phyloP scores from a whole-genome alignment of 2,329 filamentous ascomycete species.

The Cladosporium halotolerans region DNA sequence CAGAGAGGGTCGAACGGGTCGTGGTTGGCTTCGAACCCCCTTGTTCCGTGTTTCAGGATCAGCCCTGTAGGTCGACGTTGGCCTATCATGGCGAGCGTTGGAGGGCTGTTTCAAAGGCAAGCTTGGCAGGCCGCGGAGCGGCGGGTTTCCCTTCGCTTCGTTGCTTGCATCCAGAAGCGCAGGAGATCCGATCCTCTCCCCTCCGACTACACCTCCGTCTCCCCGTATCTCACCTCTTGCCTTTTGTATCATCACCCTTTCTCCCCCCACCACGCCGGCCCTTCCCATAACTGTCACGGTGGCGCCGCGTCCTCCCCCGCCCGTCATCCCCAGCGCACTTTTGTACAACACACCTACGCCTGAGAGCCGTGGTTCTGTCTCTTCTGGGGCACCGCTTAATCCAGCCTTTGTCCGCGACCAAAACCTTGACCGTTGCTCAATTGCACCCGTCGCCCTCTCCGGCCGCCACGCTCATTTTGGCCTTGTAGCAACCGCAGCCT shows the following conservation, averaged over 20 bases:
- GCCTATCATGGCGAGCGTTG: no score
- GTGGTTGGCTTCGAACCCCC: no score
- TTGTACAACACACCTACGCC: conserved; percentile 9
- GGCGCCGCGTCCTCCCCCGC: background rate
- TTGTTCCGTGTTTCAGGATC: no score
- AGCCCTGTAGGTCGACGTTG: no score
- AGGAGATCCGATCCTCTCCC: background rate
- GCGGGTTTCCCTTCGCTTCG: no score
- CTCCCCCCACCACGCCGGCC: background rate
- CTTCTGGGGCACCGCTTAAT: background rate
- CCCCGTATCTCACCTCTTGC: background rate
- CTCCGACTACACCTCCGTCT: background rate
- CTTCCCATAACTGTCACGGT: background rate
- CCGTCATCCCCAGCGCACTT: background rate
- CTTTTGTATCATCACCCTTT: background rate
- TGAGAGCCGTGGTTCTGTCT: background rate
- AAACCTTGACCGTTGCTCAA: background rate
- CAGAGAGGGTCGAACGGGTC: no score
- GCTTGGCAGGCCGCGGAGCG: no score
- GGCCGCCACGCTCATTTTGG: conserved; percentile 1
- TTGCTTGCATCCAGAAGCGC: no score
- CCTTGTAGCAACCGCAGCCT: background rate
- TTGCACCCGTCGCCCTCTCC: background rate
- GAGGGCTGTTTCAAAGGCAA: no score
- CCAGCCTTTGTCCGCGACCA: background rate